Conservation (phyloP, 768 basidiomycete species). For the Russula emetica region DNA sequence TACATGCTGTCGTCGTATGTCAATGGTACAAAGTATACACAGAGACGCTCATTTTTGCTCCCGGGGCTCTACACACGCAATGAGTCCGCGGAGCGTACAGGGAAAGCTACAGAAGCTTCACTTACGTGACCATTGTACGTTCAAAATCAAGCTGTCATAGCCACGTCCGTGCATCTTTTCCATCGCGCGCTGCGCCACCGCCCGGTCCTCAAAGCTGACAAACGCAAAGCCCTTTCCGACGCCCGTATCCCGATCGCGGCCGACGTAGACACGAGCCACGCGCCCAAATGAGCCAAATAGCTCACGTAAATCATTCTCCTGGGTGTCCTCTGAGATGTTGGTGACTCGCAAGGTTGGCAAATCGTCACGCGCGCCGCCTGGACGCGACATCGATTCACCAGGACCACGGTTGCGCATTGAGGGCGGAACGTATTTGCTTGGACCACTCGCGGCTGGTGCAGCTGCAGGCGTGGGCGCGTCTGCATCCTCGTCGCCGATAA, state of each 20-base stretch:
- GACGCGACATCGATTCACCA: slow-evolving; percentile 27
- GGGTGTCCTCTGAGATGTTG: slow-evolving; percentile 92
- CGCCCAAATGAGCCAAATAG: slow-evolving; percentile 84
- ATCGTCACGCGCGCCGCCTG: slow-evolving; percentile 69
- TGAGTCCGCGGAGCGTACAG: background rate
- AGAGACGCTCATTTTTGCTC: slow-evolving; percentile 33
- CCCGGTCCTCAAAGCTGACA: slow-evolving; percentile 86
- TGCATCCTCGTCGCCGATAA: slow-evolving; percentile 37
- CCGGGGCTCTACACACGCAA: slow-evolving; percentile 35
- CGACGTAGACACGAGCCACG: slow-evolving; percentile 88
- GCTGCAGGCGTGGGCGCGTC: slow-evolving; percentile 31
- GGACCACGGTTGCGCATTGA: slow-evolving; percentile 29
- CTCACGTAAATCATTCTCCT: slow-evolving; percentile 90
- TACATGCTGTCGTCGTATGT: background rate
- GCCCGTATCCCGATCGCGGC: slow-evolving; percentile 90
- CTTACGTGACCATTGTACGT: slow-evolving; percentile 62
- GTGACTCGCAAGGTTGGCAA: slow-evolving; percentile 95
- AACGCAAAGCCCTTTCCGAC: slow-evolving; percentile 96
- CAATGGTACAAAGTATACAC: slow-evolving; percentile 6
- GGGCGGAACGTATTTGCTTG: slow-evolving; percentile 29
- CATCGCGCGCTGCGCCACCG: slow-evolving; percentile 80
- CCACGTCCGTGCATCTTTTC: slow-evolving; percentile 88
- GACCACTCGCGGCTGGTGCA: slow-evolving; percentile 23
- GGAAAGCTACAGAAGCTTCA: slow-evolving; percentile 23
- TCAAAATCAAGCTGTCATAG: slow-evolving; percentile 86